phyloP scores from a whole-genome alignment of 73 alveolate genomes.

The Uronychia binucleata region DNA sequence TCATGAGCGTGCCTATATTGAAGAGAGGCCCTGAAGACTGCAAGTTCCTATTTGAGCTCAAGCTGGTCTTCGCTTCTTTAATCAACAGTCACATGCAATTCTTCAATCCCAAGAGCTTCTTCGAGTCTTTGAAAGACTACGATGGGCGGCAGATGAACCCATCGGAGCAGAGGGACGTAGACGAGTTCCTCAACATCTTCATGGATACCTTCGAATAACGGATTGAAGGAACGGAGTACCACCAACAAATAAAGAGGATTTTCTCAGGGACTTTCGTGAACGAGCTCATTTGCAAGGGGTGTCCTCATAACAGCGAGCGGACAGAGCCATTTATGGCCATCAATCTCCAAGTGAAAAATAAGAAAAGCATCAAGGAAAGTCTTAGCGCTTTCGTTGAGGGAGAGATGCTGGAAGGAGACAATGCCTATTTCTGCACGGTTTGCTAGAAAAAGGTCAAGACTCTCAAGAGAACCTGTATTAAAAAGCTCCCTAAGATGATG shows the following conservation, averaged over 20 bases:
- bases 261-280: conserved; percentile 90
- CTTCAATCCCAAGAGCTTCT: conserved; percentile 86
- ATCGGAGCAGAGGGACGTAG: conserved; percentile 86
- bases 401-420: conserved; percentile 97
- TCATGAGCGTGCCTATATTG: conserved; percentile 40
- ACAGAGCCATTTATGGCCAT: conserved; percentile 89
- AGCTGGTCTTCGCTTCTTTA: conserved; percentile 84
- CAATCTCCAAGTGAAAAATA: conserved; percentile 83
- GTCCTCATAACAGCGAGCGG: conserved; percentile 85
- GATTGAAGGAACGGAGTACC: conserved; percentile 79
- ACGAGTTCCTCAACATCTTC: conserved; percentile 89
- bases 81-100: conserved; percentile 80
- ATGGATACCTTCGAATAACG: conserved; percentile 90
- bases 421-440: conserved; percentile 95
- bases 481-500: conserved; percentile 89
- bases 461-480: conserved; percentile 85
- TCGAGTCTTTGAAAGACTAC: conserved; percentile 71
- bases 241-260: conserved; percentile 65
- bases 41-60: conserved; percentile 81
- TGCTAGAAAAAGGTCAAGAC: conserved; percentile 96
- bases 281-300: conserved; percentile 79
- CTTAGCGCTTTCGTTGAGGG: conserved; percentile 88
- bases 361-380: conserved; percentile 71
- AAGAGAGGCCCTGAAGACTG: conserved; percentile 56
- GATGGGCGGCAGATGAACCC: conserved; percentile 85